Conservation (phyloP, 2,329 filamentous ascomycete genomes). For the Beauveria brongniartii region DNA sequence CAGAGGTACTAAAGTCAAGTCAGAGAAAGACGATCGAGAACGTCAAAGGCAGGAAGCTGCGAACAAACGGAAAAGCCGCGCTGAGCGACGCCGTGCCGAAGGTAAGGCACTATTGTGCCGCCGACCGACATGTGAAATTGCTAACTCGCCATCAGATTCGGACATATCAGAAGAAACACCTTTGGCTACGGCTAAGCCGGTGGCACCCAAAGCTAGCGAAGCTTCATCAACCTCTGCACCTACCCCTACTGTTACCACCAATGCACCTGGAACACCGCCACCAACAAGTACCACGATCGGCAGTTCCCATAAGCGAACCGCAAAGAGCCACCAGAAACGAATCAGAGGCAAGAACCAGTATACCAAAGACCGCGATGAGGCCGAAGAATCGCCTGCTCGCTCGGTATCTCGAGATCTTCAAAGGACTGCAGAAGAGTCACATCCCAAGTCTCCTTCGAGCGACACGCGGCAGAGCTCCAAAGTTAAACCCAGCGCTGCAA, state of each 20-base stretch:
- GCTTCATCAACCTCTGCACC: conserved; percentile 23
- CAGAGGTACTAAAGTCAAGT: conserved; percentile 53
- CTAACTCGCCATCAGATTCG: conserved; percentile 45
- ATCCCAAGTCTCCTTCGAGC: conserved; percentile 28
- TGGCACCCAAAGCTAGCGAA: conserved; percentile 23
- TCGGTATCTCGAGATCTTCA: conserved; percentile 44
- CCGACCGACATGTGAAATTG: neutral
- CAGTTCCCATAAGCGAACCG: conserved; percentile 49
- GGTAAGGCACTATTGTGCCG: conserved; percentile 42
- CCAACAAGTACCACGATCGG: conserved; percentile 37
- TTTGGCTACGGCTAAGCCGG: conserved; percentile 31
- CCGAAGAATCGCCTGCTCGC: conserved; percentile 49
- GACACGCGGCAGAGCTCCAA: conserved; percentile 49
- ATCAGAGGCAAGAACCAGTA: conserved; percentile 74
- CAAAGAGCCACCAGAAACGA: conserved; percentile 54
- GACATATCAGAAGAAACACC: conserved; percentile 63
- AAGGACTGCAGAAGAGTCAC: conserved; percentile 28
- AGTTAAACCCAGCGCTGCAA: conserved; percentile 43
- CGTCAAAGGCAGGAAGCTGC: conserved; percentile 64
- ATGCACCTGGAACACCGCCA: conserved; percentile 32
- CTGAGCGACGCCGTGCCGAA: conserved; percentile 72
- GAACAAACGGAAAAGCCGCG: conserved; percentile 72
- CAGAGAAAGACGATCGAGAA: conserved; percentile 67
- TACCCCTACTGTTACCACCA: conserved; percentile 18
- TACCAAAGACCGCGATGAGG: conserved; percentile 63